Evolutionary conservation across 768 basidiomycete species (phyloP).

Genomic region (Termitomyces sp.): DNA sequence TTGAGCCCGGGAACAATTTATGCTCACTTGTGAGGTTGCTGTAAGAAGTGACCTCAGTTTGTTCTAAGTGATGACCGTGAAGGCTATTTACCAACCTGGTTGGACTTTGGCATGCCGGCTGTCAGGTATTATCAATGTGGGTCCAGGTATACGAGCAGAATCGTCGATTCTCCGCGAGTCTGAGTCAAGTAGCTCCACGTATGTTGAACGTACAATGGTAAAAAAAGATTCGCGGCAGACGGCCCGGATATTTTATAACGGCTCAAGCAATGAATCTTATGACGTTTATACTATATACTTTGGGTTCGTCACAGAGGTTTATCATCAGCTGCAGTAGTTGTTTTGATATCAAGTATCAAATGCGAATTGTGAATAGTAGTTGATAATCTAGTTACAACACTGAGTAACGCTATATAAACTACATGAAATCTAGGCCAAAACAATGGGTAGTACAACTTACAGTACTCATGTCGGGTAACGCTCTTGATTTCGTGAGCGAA

Average conservation of each 20-base stretch:
- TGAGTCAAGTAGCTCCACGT: not conserved
- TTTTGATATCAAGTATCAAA: too few relatives aligned
- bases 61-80: not conserved
- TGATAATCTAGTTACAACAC: not conserved
- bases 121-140: not conserved
- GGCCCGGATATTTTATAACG: not conserved
- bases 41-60: not conserved
- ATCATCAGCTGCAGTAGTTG: too few relatives aligned
- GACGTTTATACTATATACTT: not conserved
- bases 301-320: too few relatives aligned
- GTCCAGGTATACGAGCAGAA: not conserved
- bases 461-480: not conserved
- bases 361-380: not conserved
- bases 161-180: not conserved
- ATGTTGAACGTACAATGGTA: not conserved
- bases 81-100: constrained; percentile 1
- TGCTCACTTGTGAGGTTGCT: constrained; percentile 10
- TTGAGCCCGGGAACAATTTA: not conserved
- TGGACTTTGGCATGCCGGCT: not conserved
- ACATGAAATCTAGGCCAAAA: not conserved
- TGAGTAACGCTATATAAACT: not conserved
- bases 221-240: not conserved
- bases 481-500: too few relatives aligned
- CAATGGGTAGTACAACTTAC: not conserved
- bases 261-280: not conserved